Evolutionary conservation across 2,329 filamentous ascomycete species (phyloP), one percentile per base, ranked within the genome.

Genomic region (Paradendryphiella salina): DNA sequence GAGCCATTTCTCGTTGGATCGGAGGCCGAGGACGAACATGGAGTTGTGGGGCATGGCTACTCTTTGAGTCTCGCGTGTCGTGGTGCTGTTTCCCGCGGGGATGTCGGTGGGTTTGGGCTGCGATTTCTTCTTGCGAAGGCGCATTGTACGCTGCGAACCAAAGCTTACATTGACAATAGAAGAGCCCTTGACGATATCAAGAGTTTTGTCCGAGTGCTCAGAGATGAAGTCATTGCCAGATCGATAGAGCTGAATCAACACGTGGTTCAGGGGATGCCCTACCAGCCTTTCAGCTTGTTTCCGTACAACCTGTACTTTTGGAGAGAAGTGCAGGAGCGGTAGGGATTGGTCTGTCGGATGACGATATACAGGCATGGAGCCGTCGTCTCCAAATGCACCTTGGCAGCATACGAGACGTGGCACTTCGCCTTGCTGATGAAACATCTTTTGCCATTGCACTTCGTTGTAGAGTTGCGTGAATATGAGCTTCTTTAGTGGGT

Each of bases 191-290:
- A 85, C 85, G 49, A 99, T 94, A 70, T 99, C 94, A 18, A 99
- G 79, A 0, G 93, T 96, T 75, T 99, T 99, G 71, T 99, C 94
- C 32, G 90, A 95, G 68, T 99, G 94, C 69, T 99, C 94, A 0
- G 90, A 94, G 56, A 99, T 99, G 69, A 90, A 90, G 73, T 99
- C 94, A 39, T 84, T 85, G 2, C 93, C 90, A 60, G 82, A 82
- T n/a, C 94, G 89, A 67, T 99, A 99, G 50, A 91, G 83, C 67
- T 99, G 94, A 37, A 99, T 95, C 39, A 99, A 77, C 1, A 86
- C 92, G 69, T 99, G 94, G 65, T 99, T 99, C 34, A 99, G 75
- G 0, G 83, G 77, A 65, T 97, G 94, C 0, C 89, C 87, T 1
- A 96, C 80, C 13, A 83, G 77, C 48, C 81, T 79, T 70, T 96